Base-by-base conservation (phyloP, 257 asterid genomes). In the Dorcoceras hygrometricum region DNA sequence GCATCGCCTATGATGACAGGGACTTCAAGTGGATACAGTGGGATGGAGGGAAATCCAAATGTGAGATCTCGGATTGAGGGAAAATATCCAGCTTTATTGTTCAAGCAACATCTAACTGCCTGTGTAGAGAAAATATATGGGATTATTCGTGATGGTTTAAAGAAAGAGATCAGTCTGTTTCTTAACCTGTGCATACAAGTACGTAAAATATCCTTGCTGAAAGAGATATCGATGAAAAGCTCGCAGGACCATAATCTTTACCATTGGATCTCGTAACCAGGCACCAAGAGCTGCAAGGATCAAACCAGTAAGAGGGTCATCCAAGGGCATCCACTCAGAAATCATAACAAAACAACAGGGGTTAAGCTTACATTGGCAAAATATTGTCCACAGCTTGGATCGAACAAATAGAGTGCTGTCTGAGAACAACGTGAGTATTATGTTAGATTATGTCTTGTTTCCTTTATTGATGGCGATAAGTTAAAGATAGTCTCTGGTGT, bases 81-180 rank as follows among this genome's bases (percentile, higher is more conserved):
- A 56, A 91, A 85, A 81, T 91, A 91, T 69, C 97, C 97, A 26
- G 97, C 96, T 71, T 67, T 91, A 71, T 74, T 91, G 78, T 91
- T 34, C 46, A 34, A 34, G 46, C 46, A 34, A 34, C 14, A 11
- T 34, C 73, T 91, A 66, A 88, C 95, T 57, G 96, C 96, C 72
- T 91, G 97, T 64, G 95, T 86, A 65, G 96, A 91, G 84, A 91
- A 91, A 81, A 81, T 88, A 84, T 84, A 83, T 54, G 97, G 97
- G 77, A 82, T 83, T 86, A 86, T 88, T 71, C 97, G 95, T 6
- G 97, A 91, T 74, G 80, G 81, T 79, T 66, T 91, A 71, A 91
- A 91, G 89, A 91, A 88, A 82, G 95, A 91, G 76, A 91, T 88
- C 77, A 80, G 86, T 43, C 89, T 88, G 59, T 83, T 84, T 77